Base-by-base conservation (phyloP, 1,139 yeast species). In the Suhomyces atakaporum region DNA sequence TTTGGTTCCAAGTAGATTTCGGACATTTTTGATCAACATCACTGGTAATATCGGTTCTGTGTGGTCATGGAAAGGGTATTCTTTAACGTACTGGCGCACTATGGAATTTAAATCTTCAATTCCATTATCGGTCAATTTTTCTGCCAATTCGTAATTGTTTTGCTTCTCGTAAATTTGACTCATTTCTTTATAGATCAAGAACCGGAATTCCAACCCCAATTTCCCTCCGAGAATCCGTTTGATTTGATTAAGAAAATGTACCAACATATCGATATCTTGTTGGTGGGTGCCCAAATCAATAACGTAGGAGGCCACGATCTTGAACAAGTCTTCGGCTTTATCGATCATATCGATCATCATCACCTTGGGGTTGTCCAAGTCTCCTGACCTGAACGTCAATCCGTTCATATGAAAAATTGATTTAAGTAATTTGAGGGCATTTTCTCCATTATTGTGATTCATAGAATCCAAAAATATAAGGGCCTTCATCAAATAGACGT, bases 401-500 rank as follows among this genome's bases (percentile, higher is more conserved):
- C 68, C 69, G 42, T 62, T 51, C 47, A 59, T 52, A 16, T 65
- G 66, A 31, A 67, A 54, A 8, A 68, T 56, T 3, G 69, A 60
- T 33, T 53, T 50, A 36, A 69, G 48, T 15, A 69, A 48, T 37
- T 56, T 58, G 33, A 43, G 53, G 1, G 72, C 60, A 39, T 60
- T 62, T 5, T 42, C 45, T 32, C 49, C 60, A 12, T 49, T 53
- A 14, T 51, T 53, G 3, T 54, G 46, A 27, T 54, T 53, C 32
- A 49, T 49, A 13, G 62, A 43, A 42, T 74, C 77, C 31, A 64
- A 49, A 39, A 59, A 59, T 6, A 74, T 58, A 14, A 75, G 58
- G 0, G 81, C 63, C 33, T 62, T 58, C 47, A 77, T 59, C 38
- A 77, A 47, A 43, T 56, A 62, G 23, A 58, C 59, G 39, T 77